phyloP scores from a whole-genome alignment of 2,329 filamentous ascomycete genomes.

The Thelonectria olida region DNA sequence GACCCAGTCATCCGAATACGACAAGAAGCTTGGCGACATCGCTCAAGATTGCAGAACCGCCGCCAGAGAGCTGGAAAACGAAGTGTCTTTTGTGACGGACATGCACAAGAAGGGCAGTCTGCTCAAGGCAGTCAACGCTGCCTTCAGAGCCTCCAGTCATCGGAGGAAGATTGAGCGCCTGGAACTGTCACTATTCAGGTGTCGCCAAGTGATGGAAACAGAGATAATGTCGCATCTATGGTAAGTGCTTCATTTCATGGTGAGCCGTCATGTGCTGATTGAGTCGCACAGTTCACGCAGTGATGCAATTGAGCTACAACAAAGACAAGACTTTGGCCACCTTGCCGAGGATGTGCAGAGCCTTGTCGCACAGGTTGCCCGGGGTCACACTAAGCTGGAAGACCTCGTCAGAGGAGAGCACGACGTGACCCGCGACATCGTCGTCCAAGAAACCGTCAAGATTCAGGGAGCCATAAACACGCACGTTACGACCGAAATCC shows the following conservation, averaged over 20 bases:
- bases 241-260: background rate
- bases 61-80: background rate
- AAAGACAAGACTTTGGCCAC: background rate
- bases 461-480: background rate
- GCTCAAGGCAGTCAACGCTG: background rate
- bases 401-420: background rate
- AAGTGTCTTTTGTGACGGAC: background rate
- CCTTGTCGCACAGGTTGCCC: background rate
- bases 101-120: background rate
- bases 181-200: background rate
- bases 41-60: background rate
- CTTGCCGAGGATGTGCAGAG: background rate
- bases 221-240: conserved; percentile 2
- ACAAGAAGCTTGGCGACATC: conserved; percentile 5
- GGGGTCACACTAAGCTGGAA: background rate
- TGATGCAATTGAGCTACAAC: background rate
- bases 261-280: background rate
- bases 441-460: background rate
- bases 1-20: background rate
- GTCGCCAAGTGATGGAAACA: conserved; percentile 9
- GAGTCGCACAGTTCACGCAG: background rate
- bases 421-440: background rate
- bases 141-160: background rate
- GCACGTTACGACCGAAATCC: background rate
- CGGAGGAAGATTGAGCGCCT: conserved; percentile 14